Conservation (phyloP, 805 yeast species). For the Maudiozyma saulgeensis region DNA sequence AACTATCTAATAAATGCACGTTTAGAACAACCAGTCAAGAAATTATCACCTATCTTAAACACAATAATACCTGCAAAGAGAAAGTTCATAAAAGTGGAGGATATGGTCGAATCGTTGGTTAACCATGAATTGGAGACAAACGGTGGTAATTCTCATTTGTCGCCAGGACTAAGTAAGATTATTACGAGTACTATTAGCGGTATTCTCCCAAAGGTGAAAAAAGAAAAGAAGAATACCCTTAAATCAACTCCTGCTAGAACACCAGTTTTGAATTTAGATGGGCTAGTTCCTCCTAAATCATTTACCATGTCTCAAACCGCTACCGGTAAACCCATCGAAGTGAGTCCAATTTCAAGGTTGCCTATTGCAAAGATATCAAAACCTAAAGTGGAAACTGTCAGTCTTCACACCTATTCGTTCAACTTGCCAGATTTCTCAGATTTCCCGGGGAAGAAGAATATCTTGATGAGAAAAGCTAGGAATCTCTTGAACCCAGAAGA, state of each 20-base stretch:
- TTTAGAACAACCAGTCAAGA: background rate
- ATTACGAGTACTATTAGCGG: slow-evolving; percentile 19
- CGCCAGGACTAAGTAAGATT: slow-evolving; percentile 11
- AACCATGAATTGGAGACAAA: slow-evolving; percentile 15
- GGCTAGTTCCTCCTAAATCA: slow-evolving; percentile 22
- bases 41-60: background rate
- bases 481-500: slow-evolving; percentile 14
- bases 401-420: slow-evolving; percentile 5
- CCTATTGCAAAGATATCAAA: background rate
- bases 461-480: slow-evolving; percentile 19
- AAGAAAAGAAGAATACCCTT: slow-evolving; percentile 5
- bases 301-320: no score
- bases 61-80: background rate
- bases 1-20: background rate
- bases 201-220: slow-evolving; percentile 15
- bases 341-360: no score
- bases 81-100: slow-evolving; percentile 8
- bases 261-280: slow-evolving; percentile 22
- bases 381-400: background rate
- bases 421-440: slow-evolving; percentile 14
- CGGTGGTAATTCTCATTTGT: slow-evolving; percentile 7
- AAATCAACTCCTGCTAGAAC: slow-evolving; percentile 9
- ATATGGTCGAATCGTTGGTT: slow-evolving; percentile 16
- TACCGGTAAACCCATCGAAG: no score
- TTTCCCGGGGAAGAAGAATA: slow-evolving; percentile 13